phyloP scores from a whole-genome alignment of 148 eudicot genomes.

The Drosera capensis region DNA sequence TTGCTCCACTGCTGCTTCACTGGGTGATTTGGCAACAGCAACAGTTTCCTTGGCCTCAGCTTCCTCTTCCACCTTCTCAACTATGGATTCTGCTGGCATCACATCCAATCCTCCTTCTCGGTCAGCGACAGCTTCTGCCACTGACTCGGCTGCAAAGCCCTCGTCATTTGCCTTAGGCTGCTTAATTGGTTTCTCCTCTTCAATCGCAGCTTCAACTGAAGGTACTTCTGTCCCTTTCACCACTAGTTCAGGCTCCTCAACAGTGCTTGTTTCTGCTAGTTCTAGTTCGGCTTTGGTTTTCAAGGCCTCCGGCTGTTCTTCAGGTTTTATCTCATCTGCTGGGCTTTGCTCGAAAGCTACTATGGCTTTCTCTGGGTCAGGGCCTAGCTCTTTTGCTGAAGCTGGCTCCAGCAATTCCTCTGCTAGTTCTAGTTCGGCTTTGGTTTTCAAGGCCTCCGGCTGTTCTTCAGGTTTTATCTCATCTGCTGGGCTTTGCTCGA shows the following conservation, averaged over 20 bases:
- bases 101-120: neutral
- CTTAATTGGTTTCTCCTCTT: constrained; percentile 7
- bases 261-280: constrained; percentile 17
- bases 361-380: constrained; percentile 3
- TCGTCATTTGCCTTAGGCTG: constrained; percentile 1
- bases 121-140: neutral
- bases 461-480: neutral
- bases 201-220: constrained; percentile 12
- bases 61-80: constrained; percentile 10
- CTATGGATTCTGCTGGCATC: neutral
- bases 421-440: neutral
- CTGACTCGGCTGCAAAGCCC: neutral
- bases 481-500: neutral
- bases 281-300: too few relatives aligned
- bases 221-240: constrained; percentile 8
- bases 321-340: neutral
- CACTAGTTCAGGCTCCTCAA: constrained; percentile 4
- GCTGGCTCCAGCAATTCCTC: neutral
- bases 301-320: neutral
- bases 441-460: neutral
- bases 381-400: neutral
- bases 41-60: constrained; percentile 7
- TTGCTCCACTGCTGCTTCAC: constrained; percentile 4
- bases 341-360: neutral
- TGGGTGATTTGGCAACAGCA: constrained; percentile 6